These are phyloP conservation scores for Elsinoe ampelina DNA, from an alignment of 2,329 filamentous ascomycete genomes.

Conservation along the genomic window DNA sequence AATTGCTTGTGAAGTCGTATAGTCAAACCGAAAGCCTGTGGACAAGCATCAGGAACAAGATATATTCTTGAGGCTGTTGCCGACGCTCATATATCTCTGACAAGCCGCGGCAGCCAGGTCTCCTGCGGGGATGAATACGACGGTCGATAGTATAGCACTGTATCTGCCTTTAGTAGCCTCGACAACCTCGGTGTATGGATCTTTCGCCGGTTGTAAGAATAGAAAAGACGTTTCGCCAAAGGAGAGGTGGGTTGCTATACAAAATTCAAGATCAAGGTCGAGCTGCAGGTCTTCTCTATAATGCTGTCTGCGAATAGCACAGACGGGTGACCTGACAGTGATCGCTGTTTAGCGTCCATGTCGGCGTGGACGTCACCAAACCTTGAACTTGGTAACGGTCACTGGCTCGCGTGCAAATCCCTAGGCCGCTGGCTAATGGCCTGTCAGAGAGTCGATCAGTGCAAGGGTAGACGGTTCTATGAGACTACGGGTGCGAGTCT, in stretches of 20 bases:
- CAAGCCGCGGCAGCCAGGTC: conserved; percentile 1
- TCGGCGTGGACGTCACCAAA: neutral
- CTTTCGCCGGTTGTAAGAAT: neutral
- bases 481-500: neutral
- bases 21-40: neutral
- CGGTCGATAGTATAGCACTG: neutral
- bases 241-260: too few relatives aligned
- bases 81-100: neutral
- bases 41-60: neutral
- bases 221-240: neutral
- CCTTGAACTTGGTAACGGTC: neutral
- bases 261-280: neutral
- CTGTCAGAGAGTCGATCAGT: neutral
- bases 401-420: neutral
- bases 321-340: conserved; percentile 3
- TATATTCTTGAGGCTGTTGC: neutral
- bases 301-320: conserved; percentile 2
- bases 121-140: neutral
- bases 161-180: neutral
- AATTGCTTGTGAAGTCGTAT: neutral
- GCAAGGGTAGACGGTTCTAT: neutral
- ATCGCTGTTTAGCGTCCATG: conserved; percentile 2
- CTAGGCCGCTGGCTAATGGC: neutral
- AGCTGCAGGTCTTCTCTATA: neutral
- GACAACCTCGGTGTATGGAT: neutral